Base-by-base conservation (phyloP, 139 green algal species). In the Chlamydomonas schloesseri region DNA sequence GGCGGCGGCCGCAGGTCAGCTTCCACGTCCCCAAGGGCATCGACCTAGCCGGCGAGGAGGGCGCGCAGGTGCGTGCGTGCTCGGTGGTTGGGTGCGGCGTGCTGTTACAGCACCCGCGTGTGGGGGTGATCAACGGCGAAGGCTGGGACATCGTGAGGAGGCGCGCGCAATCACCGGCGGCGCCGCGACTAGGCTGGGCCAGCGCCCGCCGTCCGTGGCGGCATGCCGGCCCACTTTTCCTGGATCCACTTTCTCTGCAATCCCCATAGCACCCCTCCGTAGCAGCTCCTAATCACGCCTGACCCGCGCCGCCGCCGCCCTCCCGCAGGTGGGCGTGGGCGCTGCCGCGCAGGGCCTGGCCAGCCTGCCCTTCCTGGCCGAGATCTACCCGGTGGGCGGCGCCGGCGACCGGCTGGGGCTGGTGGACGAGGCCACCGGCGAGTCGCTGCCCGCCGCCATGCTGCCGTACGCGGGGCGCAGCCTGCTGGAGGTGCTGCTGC, bases 341-440 rank as follows among this genome's bases (percentile, higher is more conserved):
- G 93, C 93, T 24, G 88, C 89, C 26, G 89, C 86, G 8, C 81
- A 81, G 28, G 96, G 96, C 28, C 88, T 98, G 24, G 78, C 91
- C 71, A 93, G 92, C 15, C 85, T 99, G 89, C 97, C 96, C 0
- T 80, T 84, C 46, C 94, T 99, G 91, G 97, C 94, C 0, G 98
- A 99, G 88, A 97, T 99, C 26, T 98, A 98, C 88, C 98, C 98
- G 0, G 90, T 99, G 29, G 98, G 98, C 36, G 98, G 97, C 90
- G 96, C 97, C 28, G 97, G 97, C 0, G 97, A 99, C 89, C 83
- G 97, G 21, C 92, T 99, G 78, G 98, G 98, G 6, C 92, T 99
- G 55, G 75, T 91, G 20, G 96, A 96, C 86, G 94, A 98, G 47
- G 84, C 87, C 15, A 99, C 94, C 0, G 98, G 98, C 0, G 94